Base-by-base conservation (phyloP, 1,284 basidiomycete genomes). In the Serendipita sp. region DNA sequence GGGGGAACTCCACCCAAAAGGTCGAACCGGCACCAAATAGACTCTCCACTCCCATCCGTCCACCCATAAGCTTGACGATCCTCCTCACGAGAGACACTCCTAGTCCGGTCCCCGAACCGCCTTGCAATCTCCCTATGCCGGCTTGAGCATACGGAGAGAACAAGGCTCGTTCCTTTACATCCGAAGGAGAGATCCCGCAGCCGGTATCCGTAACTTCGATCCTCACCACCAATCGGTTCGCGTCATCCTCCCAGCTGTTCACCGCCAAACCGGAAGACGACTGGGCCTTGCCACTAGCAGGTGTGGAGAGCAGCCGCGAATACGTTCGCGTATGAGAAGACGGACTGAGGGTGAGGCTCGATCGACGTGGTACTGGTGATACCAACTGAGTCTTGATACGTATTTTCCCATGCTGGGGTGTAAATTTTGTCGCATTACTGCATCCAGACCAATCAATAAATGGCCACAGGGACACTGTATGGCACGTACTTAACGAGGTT, bases 61-160 rank as follows among this genome's bases (percentile, higher is more conserved):
- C 92, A 6, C 87, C 84, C 62, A 82, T 85, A 41, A 91, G 77
- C 72, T 87, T 90, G 66, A 95, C 88, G 64, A 95, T 93, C 70
- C 91, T 89, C 45, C 90, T 79, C n/a, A 93, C 90, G 22, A 94
- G 79, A 1, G 91, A 91, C 22, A 95, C 73, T 12, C 91, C 92
- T n/a, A 93, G 75, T 2, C 91, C 91, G 0, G 88, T 91, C 1
- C 91, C 91, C 74, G 93, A 93, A 6, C 88, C 90, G 65, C 88
- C 80, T 76, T 64, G 55, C 17, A 58, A 32, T 32, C 53, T 2
- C 58, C 71, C 70, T 71, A 83, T 81, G 69, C 88, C 85, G 2
- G 87, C 88, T 72, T 89, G 87, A 68, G 66, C 72, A 60, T 73
- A 74, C 8, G 73, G 72, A 62, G 65, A 66, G 61, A 68, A 66